phyloP scores from a whole-genome alignment of 371 early-diverging fungal genomes.

The Mortierella sp. region DNA sequence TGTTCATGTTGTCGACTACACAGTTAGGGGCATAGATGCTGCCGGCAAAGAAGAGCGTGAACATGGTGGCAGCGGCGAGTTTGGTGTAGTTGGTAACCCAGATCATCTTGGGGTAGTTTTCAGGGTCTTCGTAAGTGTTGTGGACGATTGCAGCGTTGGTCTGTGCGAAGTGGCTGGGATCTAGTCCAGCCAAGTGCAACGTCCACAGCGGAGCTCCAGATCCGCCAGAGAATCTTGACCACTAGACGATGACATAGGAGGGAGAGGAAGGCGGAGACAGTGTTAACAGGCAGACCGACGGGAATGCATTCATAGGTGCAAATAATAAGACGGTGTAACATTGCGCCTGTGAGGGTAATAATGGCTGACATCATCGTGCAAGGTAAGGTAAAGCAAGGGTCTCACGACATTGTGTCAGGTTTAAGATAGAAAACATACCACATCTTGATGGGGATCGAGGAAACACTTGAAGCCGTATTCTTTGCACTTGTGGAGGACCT shows the following conservation, averaged over 20 bases:
- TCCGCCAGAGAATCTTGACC: constrained; percentile 86
- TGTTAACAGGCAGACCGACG: neutral
- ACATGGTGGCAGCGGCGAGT: constrained; percentile 88
- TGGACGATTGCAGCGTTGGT: constrained; percentile 87
- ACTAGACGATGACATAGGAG: constrained; percentile 55
- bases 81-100: constrained; percentile 93
- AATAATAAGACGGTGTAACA: neutral
- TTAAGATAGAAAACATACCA: constrained; percentile 58
- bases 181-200: constrained; percentile 79
- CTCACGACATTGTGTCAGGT: neutral
- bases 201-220: constrained; percentile 94
- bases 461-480: constrained; percentile 82
- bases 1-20: constrained; percentile 63
- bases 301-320: neutral
- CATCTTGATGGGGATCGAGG: constrained; percentile 89
- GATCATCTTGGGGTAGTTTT: constrained; percentile 83
- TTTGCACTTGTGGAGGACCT: constrained; percentile 73
- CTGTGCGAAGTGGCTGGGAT: constrained; percentile 70
- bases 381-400: neutral
- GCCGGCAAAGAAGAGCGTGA: constrained; percentile 89
- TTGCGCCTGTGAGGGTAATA: neutral
- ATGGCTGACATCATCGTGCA: constrained; percentile 4
- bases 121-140: constrained; percentile 70
- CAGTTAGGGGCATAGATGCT: constrained; percentile 79
- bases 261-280: neutral